Evolutionary conservation across 1,139 yeast genomes (phyloP).

Genomic region (Nadsonia commutata): DNA sequence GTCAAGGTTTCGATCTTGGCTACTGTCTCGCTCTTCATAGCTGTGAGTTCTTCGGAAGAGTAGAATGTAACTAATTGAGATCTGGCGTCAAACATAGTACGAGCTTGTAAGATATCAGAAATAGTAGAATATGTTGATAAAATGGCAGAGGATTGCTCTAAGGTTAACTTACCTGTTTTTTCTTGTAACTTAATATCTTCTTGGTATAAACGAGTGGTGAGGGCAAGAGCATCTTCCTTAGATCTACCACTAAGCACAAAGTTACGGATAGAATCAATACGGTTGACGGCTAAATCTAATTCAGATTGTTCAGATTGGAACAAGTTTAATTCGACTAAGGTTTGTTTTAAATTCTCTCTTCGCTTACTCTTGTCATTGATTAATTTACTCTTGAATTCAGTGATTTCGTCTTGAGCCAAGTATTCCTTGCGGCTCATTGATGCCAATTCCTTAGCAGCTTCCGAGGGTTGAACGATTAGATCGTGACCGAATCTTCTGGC

Average conservation of each 20-base stretch:
- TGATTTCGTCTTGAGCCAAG: slow-evolving; percentile 37
- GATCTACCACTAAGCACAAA: slow-evolving; percentile 33
- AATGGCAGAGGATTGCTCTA: neutral
- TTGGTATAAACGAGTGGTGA: slow-evolving; percentile 34
- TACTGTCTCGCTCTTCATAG: neutral
- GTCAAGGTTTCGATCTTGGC: neutral
- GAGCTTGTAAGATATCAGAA: neutral
- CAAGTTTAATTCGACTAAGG: slow-evolving; percentile 14
- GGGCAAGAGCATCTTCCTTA: slow-evolving; percentile 34
- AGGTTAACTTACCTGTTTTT: neutral
- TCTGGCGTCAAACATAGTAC: neutral
- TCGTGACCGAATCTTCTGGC: slow-evolving; percentile 71
- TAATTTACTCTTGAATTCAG: slow-evolving; percentile 27
- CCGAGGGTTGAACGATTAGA: slow-evolving; percentile 34
- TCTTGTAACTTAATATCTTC: neutral
- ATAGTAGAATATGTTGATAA: neutral
- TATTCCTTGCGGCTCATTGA: slow-evolving; percentile 50
- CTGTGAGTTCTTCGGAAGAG: neutral
- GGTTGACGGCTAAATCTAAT: slow-evolving; percentile 29
- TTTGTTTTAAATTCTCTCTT: slow-evolving; percentile 16
- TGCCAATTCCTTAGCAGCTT: slow-evolving; percentile 42
- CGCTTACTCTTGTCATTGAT: slow-evolving; percentile 25
- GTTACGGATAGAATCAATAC: slow-evolving; percentile 39
- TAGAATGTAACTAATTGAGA: neutral
- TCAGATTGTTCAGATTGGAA: slow-evolving; percentile 24